These are phyloP conservation scores for Chlorella sp. DNA, from an alignment of 139 green algal species.

Conservation along the genomic window DNA sequence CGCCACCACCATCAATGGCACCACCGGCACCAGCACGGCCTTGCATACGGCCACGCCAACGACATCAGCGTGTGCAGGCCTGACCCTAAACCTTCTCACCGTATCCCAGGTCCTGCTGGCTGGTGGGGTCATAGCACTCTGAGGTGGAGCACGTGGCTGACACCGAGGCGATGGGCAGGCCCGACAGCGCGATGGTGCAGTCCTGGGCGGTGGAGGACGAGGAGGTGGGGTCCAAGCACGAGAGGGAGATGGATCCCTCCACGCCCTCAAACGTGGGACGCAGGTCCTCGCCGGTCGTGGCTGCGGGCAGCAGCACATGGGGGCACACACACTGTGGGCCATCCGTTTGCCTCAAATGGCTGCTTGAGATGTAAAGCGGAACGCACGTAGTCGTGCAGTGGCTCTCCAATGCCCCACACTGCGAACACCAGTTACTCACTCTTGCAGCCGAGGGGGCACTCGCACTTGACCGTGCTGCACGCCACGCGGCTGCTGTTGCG, in stretches of 20 bases:
- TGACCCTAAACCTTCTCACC: neutral
- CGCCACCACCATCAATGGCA: too few species aligned
- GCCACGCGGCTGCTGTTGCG: neutral
- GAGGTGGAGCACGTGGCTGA: neutral
- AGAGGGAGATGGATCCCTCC: neutral
- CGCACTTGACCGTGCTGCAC: slow-evolving; percentile 12
- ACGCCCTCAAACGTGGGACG: slow-evolving; percentile 6
- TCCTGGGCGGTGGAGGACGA: neutral
- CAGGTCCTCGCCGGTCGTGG: slow-evolving; percentile 1
- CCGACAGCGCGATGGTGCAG: slow-evolving; percentile 13
- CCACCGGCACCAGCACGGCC: too few species aligned
- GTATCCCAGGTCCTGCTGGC: neutral
- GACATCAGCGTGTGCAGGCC: too few species aligned
- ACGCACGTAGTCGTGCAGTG: too few species aligned
- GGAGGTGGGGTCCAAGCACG: neutral
- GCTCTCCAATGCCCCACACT: too few species aligned
- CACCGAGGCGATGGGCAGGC: slow-evolving; percentile 12
- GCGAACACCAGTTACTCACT: too few species aligned
- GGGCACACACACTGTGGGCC: too few species aligned
- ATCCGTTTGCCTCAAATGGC: too few species aligned
- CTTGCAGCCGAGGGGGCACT: slow-evolving; percentile 16
- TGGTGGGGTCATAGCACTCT: slow-evolving; percentile 1
- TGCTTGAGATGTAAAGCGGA: too few species aligned
- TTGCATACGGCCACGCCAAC: too few species aligned
- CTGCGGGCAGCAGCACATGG: neutral